Base-by-base conservation (phyloP, 2,329 filamentous ascomycete species). In the Conoideocrella luteorostrata region DNA sequence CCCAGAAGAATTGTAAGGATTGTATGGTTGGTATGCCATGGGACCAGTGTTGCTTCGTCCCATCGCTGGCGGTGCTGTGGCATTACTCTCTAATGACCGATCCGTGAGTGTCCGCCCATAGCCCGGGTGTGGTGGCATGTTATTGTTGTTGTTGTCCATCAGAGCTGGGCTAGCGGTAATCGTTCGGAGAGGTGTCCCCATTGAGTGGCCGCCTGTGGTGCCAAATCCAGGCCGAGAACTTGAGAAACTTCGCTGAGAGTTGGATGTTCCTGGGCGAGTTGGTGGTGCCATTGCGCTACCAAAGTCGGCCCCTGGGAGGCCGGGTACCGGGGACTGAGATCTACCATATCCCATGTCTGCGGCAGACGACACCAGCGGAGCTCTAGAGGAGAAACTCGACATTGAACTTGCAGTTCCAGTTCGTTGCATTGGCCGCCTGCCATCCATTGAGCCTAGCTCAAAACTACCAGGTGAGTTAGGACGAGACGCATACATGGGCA, bases 341-440 rank as follows among this genome's bases (percentile, higher is more conserved):
- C 64, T 59, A 18, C 56, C 57, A 55, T 72, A 74, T 17, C 80
- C 80, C 76, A 84, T 84, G 6, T 74, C 71, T 24, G 74, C 72
- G 5, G 81, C 80, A 47, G 77, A 70, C 15, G 67, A 64, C 29
- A 86, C 63, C 5, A 88, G 70, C 1, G 84, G 78, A 7, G 77
- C 74, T 47, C 82, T 78, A 3, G 83, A 80, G 11, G 72, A 76
- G 56, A 80, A 84, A 56, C 74, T 86, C n/a, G 68, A 69, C 23
- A 64, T 65, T 1, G 83, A 83, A 15, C 68, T 66, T 48, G 74
- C 70, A 1, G 84, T 86, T 41, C 65, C 60, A 63, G 61, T 62
- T 58, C 75, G 63, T 54, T 65, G 68, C 47, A 66, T 51, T 30
- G 70, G 75, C 43, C 66, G 72, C 61, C 71, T 73, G 52, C 72